Base-by-base conservation (phyloP, 768 basidiomycete genomes). In the Russula compacta region DNA sequence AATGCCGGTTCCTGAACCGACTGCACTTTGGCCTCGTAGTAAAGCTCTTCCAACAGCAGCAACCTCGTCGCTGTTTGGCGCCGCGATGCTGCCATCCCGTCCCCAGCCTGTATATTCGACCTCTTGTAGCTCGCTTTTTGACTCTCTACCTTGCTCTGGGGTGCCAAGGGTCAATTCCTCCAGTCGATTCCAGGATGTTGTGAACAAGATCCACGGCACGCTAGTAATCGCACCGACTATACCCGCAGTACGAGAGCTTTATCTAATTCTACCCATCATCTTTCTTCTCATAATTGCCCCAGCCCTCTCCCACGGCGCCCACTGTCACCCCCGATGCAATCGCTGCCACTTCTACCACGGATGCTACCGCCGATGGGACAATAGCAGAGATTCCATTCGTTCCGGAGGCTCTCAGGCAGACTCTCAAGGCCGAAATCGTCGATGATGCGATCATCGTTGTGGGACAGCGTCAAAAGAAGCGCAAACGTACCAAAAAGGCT, bases 351-450 rank as follows among this genome's bases (percentile, higher is more conserved):
- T 60, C 54, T 35, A 46, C 61, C 6, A 48, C 53, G 2, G 51
- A 38, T 12, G 64, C 47, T 44, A 21, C 32, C 24, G 54, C 53
- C 47, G 66, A 43, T 11, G 76, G 74, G 24, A 79, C 77, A 71
- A 79, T 83, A 56, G 79, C 83, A 39, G 90, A 92, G 71, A 81
- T 93, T 7, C 84, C 92, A 1, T 95, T 85, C 64, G 78, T 95
- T 9, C 91, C 91, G 50, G 79, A 83, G 1, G 72, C 81, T 0
- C 79, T 84, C 67, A 82, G 92, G 21, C 69, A 68, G 53, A 58
- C 68, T 19, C 71, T 68, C 42, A 60, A 66, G 32, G 43, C 68
- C 38, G 70, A 68, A 32, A 70, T 70, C 19, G 73, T 74, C 36
- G 82, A 85, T 48, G 89, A 89, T 68, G 76, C 81, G 1, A 84